Evolutionary conservation across 164 flowering plant genomes (phyloP).

Genomic region (Protea cynaroides): DNA sequence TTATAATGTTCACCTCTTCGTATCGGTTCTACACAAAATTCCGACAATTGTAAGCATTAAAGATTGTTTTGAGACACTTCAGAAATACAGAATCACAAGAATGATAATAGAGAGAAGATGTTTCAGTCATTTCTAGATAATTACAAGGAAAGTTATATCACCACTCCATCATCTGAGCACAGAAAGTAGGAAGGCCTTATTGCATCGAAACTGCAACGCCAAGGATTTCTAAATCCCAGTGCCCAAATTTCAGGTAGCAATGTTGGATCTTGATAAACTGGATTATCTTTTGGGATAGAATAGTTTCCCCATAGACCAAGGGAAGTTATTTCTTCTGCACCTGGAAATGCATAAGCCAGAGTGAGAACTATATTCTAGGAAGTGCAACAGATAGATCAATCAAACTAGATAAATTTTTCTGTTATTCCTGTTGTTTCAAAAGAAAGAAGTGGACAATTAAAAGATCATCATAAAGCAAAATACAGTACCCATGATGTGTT

Average conservation of each 20-base stretch:
- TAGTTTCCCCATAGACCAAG: constrained; percentile 90
- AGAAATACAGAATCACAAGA: neutral
- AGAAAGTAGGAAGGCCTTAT: constrained; percentile 78
- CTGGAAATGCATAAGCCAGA: constrained; percentile 28
- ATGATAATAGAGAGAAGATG: neutral
- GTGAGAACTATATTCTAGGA: neutral
- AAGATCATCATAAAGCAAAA: neutral
- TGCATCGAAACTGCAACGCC: constrained; percentile 96
- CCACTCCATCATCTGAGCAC: constrained; percentile 91
- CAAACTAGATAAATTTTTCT: no score
- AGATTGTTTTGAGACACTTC: neutral
- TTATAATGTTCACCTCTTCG: constrained; percentile 81
- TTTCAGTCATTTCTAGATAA: neutral
- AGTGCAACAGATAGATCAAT: no score
- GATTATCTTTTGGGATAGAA: constrained; percentile 85
- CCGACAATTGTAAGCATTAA: neutral
- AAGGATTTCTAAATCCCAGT: constrained; percentile 82
- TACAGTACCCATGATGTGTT: neutral
- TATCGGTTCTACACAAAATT: constrained; percentile 49
- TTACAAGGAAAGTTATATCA: constrained; percentile 13
- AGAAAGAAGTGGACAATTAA: no score
- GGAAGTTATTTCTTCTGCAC: constrained; percentile 39
- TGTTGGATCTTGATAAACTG: constrained; percentile 46
- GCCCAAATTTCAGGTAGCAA: constrained; percentile 88
- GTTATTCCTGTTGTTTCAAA: no score